Evolutionary conservation across 208 protist genomes (phyloP).

Genomic region (Wallacemonas sp.): DNA sequence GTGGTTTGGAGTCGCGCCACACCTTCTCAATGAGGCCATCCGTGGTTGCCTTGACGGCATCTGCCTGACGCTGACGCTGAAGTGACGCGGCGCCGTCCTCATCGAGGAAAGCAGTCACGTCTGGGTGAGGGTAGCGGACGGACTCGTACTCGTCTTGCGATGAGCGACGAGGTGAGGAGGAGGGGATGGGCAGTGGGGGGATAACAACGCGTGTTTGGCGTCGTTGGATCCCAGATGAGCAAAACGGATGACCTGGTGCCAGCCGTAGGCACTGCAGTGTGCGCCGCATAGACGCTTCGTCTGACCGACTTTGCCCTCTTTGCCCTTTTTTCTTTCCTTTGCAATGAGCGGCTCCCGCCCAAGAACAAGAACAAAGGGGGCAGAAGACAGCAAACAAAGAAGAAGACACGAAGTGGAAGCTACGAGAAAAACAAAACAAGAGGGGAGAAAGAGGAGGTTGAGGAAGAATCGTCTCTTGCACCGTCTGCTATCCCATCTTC

Average conservation of each 20-base stretch:
- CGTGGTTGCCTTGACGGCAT: conserved; percentile 31
- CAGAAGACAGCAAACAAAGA: neutral
- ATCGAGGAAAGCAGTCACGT: conserved; percentile 34
- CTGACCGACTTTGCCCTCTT: too few species aligned
- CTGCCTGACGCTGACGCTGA: conserved; percentile 55
- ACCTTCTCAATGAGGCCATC: conserved; percentile 31
- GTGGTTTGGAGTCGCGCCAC: conserved; percentile 72
- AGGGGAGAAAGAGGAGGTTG: neutral
- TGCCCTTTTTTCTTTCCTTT: too few species aligned
- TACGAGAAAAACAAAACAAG: conserved; percentile 14
- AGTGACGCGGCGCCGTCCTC: conserved; percentile 41
- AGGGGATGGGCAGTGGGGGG: conserved; percentile 19
- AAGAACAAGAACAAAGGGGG: neutral
- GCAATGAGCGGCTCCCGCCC: too few species aligned
- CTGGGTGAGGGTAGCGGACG: conserved; percentile 18
- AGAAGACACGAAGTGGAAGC: neutral
- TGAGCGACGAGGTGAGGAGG: neutral
- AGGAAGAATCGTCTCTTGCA: too few species aligned
- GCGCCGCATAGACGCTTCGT: too few species aligned
- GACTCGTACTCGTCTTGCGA: conserved; percentile 27
- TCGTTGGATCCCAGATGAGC: conserved; percentile 8
- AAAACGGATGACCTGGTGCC: neutral
- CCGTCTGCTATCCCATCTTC: too few species aligned
- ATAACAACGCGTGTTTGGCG: conserved; percentile 52
- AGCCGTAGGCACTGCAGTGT: too few species aligned